Evolutionary conservation across 805 yeast species (phyloP).

Genomic region (Blastobotrys americana): DNA sequence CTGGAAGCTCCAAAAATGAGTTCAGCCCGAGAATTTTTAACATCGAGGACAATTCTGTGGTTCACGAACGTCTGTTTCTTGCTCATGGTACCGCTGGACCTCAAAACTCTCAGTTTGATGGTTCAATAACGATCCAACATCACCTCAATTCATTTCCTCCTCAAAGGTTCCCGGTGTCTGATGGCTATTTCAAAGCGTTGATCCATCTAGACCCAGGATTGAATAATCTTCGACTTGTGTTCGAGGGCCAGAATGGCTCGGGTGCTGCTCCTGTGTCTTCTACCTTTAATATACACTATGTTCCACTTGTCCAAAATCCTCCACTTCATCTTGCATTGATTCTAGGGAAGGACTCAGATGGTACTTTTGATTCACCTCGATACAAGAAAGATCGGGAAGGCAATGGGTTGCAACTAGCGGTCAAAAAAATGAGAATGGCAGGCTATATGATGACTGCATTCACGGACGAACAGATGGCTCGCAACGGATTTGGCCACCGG

Average conservation of each 20-base stretch:
- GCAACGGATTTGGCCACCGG: conserved; percentile 70
- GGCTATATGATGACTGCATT: conserved; percentile 86
- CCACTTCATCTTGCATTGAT: conserved; percentile 77
- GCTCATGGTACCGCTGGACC: conserved; percentile 33
- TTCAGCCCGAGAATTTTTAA: conserved; percentile 25
- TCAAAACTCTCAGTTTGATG: conserved; percentile 26
- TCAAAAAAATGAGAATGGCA: conserved; percentile 67
- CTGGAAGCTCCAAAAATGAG: background rate
- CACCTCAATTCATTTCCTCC: conserved; percentile 51
- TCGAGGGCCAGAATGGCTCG: conserved; percentile 17
- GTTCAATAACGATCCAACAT: conserved; percentile 39
- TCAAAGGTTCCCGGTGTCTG: conserved; percentile 59
- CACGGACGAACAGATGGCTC: conserved; percentile 82
- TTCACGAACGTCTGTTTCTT: conserved; percentile 28
- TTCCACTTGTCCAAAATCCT: conserved; percentile 55
- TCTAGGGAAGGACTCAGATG: conserved; percentile 68
- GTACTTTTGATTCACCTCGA: conserved; percentile 60
- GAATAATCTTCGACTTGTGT: conserved; percentile 48
- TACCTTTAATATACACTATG: conserved; percentile 38
- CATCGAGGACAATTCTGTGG: conserved; percentile 21
- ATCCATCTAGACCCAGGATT: conserved; percentile 64
- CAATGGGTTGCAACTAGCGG: conserved; percentile 61
- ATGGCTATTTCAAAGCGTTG: conserved; percentile 67
- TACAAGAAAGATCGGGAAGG: conserved; percentile 41
- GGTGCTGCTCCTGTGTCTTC: conserved; percentile 15